Evolutionary conservation across 345 rosid genomes (phyloP), one percentile per base, ranked within the genome.

Genomic region (Clarkia xantiana): DNA sequence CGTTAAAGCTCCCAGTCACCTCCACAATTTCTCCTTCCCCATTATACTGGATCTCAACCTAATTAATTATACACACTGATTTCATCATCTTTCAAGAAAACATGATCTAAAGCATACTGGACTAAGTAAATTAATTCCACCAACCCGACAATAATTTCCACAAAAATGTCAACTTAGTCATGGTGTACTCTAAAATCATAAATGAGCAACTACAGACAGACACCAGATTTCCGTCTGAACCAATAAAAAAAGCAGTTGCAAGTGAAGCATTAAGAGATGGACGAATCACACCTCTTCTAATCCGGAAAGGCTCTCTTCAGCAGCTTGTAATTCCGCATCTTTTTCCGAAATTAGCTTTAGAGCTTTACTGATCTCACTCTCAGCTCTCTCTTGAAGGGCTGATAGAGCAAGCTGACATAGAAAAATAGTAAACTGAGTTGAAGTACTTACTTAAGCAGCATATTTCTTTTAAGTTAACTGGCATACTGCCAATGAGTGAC

Each of bases 1-100:
- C 98, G 50, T 79, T 91, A 68, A 91, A 91, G 69, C 96, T 80
- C 45, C 98, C 98, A 18, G 93, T 66, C 49, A 86, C 82, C 74
- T 91, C 98, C 76, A 86, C 96, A 52, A 65, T 76, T 51, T 81
- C 78, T 65, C 93, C 85, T 17, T 81, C 84, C 53, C 96, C 98
- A 39, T 55, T 51, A 62, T 76, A 86, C 17, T 73, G 75, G 59
- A 91, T 64, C 71, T 70, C 62, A 66, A 86, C 87, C 98, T 91
- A 73, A 59, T 34, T 45, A 67, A 43, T 61, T 7, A 2, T 22
- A 23, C 52, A 49, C 14, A 16, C 14, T 22, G 25, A 22, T 22
- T 22, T 22, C 25, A 22, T 22, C 25, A 22, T 22, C 25, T 22
- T 2, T 22, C 25, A 22, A 5, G 25, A 22, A 29, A 29, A 29